Base-by-base conservation (phyloP, 1,139 yeast species). In the Kodamaea sp. region DNA sequence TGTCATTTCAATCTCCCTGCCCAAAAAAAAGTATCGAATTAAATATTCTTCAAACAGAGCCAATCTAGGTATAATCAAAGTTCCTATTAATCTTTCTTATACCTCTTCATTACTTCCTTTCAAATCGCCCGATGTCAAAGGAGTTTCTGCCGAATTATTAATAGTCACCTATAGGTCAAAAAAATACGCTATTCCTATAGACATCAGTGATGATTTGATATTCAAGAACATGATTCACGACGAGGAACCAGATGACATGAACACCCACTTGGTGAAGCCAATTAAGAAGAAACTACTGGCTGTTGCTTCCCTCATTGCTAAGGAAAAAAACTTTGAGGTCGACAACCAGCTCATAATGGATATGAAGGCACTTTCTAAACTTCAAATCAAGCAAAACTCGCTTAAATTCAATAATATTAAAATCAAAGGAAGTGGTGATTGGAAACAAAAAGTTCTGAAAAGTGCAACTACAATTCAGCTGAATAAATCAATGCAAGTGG, bases 181-280 rank as follows among this genome's bases (percentile, higher is more conserved):
- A 30, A 54, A 55, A 43, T 54, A 55, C 37, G 56, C 60, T 3
- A 55, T 57, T 11, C 59, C 62, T 3, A 44, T 57, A 12, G 57
- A 49, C 34, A 36, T 57, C 7, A 44, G 53, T 8, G 46, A 44
- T 32, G 53, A 52, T 9, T 37, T 53, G 46, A 35, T 46, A n/a
- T 54, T 51, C 39, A 44, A 47, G 12, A 52, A 53, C 37, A 39
- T 40, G 12, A 34, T 44, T 5, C 43, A 45, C 8, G 49, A 44
- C 20, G 45, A 42, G 11, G 39, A 41, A 12, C 20, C 20, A 10
- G 61, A 54, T 29, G 44, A 43, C 28, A 37, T 56, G 10, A 58
- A 54, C 24, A 46, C 45, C 22, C 45, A 50, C 27, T 43, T 56
- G 7, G 43, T 48, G 10, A 42, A 43, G 7, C 57, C 56, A 6